These are phyloP conservation scores for Saccharata proteae DNA, from an alignment of 2,329 filamentous ascomycete genomes.

Conservation along the genomic window DNA sequence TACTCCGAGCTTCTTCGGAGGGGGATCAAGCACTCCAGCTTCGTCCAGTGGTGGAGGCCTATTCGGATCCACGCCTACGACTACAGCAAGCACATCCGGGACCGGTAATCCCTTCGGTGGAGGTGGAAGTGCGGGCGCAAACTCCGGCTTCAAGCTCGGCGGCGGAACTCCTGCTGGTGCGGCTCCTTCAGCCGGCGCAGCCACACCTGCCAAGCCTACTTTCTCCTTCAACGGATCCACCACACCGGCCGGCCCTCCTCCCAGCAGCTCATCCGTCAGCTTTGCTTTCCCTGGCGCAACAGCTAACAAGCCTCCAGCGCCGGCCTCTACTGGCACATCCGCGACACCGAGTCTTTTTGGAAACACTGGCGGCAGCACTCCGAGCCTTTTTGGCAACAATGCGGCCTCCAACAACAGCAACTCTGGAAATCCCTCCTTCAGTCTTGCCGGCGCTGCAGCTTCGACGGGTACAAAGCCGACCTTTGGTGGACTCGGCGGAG, in stretches of 20 bases:
- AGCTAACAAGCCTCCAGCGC: constrained; percentile 1
- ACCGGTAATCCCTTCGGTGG: constrained; percentile 12
- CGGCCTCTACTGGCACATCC: constrained; percentile 6
- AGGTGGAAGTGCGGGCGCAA: constrained; percentile 9
- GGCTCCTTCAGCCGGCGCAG: constrained; percentile 1
- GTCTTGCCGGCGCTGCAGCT: constrained; percentile 17
- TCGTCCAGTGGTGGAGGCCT: too few relatives aligned
- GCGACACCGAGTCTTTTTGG: constrained; percentile 4
- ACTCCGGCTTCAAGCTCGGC: constrained; percentile 3
- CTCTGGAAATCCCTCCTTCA: constrained; percentile 14
- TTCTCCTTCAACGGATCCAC: constrained; percentile 21
- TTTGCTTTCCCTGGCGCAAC: too few relatives aligned
- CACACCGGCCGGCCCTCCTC: constrained; percentile 25
- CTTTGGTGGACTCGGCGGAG: constrained; percentile 5
- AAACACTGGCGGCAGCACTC: constrained; percentile 11
- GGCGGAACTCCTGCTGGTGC: constrained; percentile 1
- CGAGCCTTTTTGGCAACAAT: constrained; percentile 10
- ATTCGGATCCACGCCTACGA: background rate
- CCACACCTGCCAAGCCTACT: constrained; percentile 26
- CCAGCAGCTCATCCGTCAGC: constrained; percentile 11
- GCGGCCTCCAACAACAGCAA: constrained; percentile 1
- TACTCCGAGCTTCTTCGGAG: too few relatives aligned
- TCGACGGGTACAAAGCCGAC: constrained; percentile 16
- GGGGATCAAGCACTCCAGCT: too few relatives aligned
- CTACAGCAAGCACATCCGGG: constrained; percentile 4